Evolutionary conservation across 176 grass and related monocot species (phyloP), one percentile per base, ranked within the genome.

Genomic region (Oryza glaberrima): DNA sequence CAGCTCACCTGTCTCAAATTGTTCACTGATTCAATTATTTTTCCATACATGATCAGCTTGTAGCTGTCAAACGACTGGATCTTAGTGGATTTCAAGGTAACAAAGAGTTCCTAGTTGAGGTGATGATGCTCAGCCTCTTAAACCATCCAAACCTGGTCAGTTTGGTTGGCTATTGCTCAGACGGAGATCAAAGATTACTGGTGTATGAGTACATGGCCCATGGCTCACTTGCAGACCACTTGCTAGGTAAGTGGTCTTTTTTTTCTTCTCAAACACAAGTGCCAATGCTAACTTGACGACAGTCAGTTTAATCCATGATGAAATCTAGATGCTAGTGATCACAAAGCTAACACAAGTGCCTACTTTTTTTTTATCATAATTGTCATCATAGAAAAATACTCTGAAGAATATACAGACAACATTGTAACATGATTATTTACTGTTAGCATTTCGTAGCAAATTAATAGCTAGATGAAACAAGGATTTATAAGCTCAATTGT

Each of bases 121-220:
- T 99, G 79, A 43, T 95, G 83, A 94, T 92, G 88, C 91, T 99
- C 44, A 94, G 91, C 77, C 78, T 99, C 68, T 81, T 96, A 15
- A 85, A 88, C 78, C 96, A 99, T 90, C 88, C 84, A 63, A 96
- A 96, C 67, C 83, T 99, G 54, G 96, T 99, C 84, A 91, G 82
- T 28, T 89, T 99, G 54, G 89, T 99, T 54, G 96, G 93, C 49
- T 99, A 96, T 70, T 99, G 96, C 23, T 86, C 91, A 45, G 93
- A 96, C 8, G 91, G 96, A 77, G 92, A 92, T 83, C 93, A 99
- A 67, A 95, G 93, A 81, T 78, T 99, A 32, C 69, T 99, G 67
- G 96, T 96, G 40, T 99, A 96, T 11, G 96, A 96, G 78, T 99
- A 91, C 83, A 94, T 99, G 96, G 81, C 87, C 63, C 75, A 88